Conservation (phyloP, 441 rosid species). For the Erysimum cheiri region DNA sequence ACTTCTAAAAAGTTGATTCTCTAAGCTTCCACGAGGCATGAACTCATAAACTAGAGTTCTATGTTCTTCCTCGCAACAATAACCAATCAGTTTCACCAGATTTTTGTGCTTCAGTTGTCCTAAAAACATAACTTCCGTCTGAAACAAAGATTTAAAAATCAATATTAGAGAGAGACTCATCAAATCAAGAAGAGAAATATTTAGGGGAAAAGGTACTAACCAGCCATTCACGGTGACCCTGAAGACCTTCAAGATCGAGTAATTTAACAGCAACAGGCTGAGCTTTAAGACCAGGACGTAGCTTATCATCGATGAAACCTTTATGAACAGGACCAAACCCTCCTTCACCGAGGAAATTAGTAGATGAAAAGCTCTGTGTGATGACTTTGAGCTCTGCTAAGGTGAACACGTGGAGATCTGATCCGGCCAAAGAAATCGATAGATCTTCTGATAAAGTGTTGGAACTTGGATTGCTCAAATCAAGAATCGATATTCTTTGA, state of each 20-base stretch:
- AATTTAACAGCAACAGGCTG: constrained; percentile 69
- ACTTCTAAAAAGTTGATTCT: constrained; percentile 68
- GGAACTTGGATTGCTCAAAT: constrained; percentile 64
- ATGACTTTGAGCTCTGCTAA: constrained; percentile 65
- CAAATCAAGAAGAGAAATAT: background rate
- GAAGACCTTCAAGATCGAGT: constrained; percentile 63
- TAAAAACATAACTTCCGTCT: constrained; percentile 74
- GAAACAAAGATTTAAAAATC: constrained; percentile 4
- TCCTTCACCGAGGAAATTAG: constrained; percentile 72
- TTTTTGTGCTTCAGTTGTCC: constrained; percentile 72
- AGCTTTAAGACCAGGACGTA: constrained; percentile 61
- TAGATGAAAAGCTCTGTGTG: constrained; percentile 66
- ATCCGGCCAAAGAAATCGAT: constrained; percentile 62
- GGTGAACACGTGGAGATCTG: constrained; percentile 55
- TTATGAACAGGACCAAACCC: constrained; percentile 79
- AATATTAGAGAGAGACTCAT: background rate
- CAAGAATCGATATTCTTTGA: constrained; percentile 52
- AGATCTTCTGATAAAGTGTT: constrained; percentile 62
- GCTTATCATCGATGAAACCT: constrained; percentile 67
- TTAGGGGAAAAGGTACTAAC: constrained; percentile 18
- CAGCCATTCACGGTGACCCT: constrained; percentile 79
- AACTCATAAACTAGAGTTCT: constrained; percentile 68
- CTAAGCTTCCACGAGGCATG: constrained; percentile 78
- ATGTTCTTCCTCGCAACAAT: constrained; percentile 76
- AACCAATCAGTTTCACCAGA: constrained; percentile 70